These are phyloP conservation scores for Geranium rotundifolium DNA, from an alignment of 345 rosid genomes.

Conservation along the genomic window DNA sequence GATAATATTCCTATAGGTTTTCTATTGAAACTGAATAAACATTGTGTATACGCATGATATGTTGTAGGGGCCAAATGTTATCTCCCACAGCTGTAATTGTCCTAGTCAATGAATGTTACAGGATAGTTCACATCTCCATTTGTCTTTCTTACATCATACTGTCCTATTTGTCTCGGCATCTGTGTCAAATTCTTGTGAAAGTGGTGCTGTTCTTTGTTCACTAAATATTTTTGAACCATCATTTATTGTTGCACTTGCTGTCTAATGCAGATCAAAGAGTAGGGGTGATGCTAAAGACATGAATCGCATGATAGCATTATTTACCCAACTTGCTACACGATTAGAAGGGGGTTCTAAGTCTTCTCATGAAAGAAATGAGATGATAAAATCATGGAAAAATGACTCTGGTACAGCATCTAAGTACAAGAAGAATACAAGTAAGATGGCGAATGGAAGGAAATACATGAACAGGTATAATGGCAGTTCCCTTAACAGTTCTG, in stretches of 20 bases:
- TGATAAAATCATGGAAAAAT: constrained; percentile 77
- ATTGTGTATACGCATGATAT: too few species aligned
- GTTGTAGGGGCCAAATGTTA: too few species aligned
- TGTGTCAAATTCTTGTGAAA: too few species aligned
- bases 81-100: too few species aligned
- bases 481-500: constrained; percentile 30
- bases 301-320: constrained; percentile 57
- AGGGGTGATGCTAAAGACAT: constrained; percentile 68
- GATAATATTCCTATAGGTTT: too few species aligned
- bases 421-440: constrained; percentile 51
- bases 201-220: too few species aligned
- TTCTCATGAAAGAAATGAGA: constrained; percentile 67
- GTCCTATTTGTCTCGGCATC: too few species aligned
- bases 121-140: too few species aligned
- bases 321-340: constrained; percentile 79
- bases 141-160: too few species aligned
- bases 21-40: too few species aligned
- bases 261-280: constrained; percentile 52
- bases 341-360: constrained; percentile 76
- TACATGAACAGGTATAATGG: constrained; percentile 54
- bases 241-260: constrained; percentile 5
- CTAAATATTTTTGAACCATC: background rate
- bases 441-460: constrained; percentile 51
- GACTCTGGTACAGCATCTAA: constrained; percentile 49
- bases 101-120: too few species aligned